These are phyloP conservation scores for Suillus bovinus DNA, from an alignment of 768 basidiomycete genomes.

Conservation along the genomic window DNA sequence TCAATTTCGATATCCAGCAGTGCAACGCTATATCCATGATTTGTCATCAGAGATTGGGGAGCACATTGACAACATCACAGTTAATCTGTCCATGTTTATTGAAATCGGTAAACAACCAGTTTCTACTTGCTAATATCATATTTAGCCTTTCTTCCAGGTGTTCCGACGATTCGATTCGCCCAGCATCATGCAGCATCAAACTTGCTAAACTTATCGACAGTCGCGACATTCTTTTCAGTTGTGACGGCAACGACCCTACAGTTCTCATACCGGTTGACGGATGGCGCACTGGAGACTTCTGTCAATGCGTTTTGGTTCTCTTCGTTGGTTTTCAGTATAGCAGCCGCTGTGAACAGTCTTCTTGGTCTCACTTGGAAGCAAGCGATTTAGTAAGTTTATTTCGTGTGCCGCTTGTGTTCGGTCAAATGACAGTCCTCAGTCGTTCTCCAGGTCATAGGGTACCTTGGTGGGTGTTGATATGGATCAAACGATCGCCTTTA, in stretches of 20 bases:
- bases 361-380: slow-evolving; percentile 57
- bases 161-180: slow-evolving; percentile 55
- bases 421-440: slow-evolving; percentile 31
- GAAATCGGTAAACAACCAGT: slow-evolving; percentile 42
- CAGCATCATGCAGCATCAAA: slow-evolving; percentile 52
- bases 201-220: slow-evolving; percentile 51
- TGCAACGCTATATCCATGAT: slow-evolving; percentile 55
- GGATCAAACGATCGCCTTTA: slow-evolving; percentile 83
- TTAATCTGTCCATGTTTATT: slow-evolving; percentile 50
- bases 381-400: slow-evolving; percentile 50
- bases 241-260: slow-evolving; percentile 54
- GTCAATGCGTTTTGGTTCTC: slow-evolving; percentile 58
- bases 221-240: slow-evolving; percentile 56
- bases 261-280: slow-evolving; percentile 41
- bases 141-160: slow-evolving; percentile 34
- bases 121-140: not conserved
- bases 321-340: slow-evolving; percentile 54
- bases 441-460: slow-evolving; percentile 56
- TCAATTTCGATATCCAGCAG: slow-evolving; percentile 53
- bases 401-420: slow-evolving; percentile 9
- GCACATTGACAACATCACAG: slow-evolving; percentile 52
- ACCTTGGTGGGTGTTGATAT: slow-evolving; percentile 66
- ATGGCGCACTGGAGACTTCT: slow-evolving; percentile 36
- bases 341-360: slow-evolving; percentile 55
- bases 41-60: slow-evolving; percentile 51